A percentile compares a stretch with the other conserved stretches of the same genome.
These are phyloP conservation scores for Aurifilum marmelostoma DNA, from an alignment of 2,329 filamentous ascomycete species.

Conservation along the genomic window DNA sequence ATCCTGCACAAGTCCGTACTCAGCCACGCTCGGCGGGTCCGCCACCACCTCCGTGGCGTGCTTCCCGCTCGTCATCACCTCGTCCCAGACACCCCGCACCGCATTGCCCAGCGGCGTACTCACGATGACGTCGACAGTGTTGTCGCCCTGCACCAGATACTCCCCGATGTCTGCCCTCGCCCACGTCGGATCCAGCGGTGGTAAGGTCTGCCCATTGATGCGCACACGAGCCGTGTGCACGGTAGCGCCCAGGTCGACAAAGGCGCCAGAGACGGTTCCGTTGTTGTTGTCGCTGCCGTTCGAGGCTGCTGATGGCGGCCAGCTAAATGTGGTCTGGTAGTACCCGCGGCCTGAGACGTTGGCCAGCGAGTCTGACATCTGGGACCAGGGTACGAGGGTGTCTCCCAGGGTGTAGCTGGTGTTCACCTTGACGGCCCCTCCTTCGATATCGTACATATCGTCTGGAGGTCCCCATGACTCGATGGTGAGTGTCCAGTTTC, in stretches of 20 bases:
- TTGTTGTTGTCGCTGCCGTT: neutral
- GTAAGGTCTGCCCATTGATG: constrained; percentile 19
- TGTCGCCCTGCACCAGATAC: neutral
- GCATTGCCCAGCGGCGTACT: constrained; percentile 14
- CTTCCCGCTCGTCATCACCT: neutral
- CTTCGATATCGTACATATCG: constrained; percentile 5
- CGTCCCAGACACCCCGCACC: neutral
- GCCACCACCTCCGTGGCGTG: neutral
- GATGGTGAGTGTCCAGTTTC: constrained; percentile 11
- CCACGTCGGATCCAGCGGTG: constrained; percentile 21
- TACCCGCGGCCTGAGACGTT: constrained; percentile 22
- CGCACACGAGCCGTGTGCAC: constrained; percentile 21
- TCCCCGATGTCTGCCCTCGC: constrained; percentile 13
- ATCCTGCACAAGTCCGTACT: constrained; percentile 12
- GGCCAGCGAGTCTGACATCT: constrained; percentile 1
- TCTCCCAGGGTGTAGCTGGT: constrained; percentile 11
- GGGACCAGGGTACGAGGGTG: constrained; percentile 14
- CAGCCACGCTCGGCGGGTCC: neutral
- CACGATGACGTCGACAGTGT: constrained; percentile 9
- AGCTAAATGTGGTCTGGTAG: constrained; percentile 20
- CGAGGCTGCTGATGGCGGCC: neutral
- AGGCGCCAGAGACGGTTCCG: constrained; percentile 7
- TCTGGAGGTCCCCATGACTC: constrained; percentile 18
- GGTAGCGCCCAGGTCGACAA: constrained; percentile 18
- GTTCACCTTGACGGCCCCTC: constrained; percentile 1